Conservation (phyloP, 305 asterid species). For the Rubia tinctorum region DNA sequence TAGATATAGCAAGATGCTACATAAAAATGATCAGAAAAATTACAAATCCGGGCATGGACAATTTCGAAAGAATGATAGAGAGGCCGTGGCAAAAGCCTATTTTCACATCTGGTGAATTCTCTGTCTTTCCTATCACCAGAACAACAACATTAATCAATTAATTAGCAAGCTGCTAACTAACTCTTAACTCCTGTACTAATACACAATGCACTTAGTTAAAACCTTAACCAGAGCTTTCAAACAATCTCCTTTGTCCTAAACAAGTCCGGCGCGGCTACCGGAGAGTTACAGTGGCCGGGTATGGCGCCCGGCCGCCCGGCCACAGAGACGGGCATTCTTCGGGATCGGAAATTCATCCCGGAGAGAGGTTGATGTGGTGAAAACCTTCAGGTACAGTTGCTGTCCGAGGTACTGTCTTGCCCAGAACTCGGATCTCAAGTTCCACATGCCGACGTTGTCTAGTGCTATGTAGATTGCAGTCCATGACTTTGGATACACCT, state of each 20-base stretch:
- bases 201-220: constrained; percentile 11
- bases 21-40: background rate
- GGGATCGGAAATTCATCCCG: constrained; percentile 95
- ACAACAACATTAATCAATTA: constrained; percentile 28
- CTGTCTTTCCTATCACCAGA: constrained; percentile 18
- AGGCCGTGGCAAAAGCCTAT: constrained; percentile 60
- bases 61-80: constrained; percentile 42
- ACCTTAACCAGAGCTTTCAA: background rate
- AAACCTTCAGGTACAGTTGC: constrained; percentile 78
- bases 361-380: constrained; percentile 66
- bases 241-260: background rate
- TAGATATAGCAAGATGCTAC: background rate
- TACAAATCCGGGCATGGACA: constrained; percentile 14
- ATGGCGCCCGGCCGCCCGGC: constrained; percentile 74
- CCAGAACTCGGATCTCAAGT: constrained; percentile 91
- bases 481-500: constrained; percentile 97
- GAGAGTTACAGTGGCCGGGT: constrained; percentile 67
- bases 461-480: constrained; percentile 77
- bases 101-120: constrained; percentile 18
- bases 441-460: constrained; percentile 98
- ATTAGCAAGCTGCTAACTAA: constrained; percentile 14
- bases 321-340: constrained; percentile 83
- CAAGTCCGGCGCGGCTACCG: background rate
- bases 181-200: constrained; percentile 9
- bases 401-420: constrained; percentile 92